Percentiles rank a stretch among this genome's conserved stretches.
Evolutionary conservation across 805 yeast species (phyloP).

Genomic region (Wickerhamiella occidentalis): DNA sequence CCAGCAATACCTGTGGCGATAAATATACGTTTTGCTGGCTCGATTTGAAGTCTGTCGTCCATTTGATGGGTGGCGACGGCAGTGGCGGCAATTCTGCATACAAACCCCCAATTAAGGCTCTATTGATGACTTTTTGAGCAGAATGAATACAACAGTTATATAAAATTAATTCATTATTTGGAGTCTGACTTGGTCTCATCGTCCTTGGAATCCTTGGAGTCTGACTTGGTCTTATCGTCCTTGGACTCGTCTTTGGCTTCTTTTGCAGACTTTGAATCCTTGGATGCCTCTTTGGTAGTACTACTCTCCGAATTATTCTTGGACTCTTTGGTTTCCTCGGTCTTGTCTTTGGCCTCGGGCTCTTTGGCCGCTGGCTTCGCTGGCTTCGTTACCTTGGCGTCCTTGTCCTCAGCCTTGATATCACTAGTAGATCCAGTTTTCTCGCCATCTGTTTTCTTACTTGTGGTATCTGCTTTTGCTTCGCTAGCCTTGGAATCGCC

Average conservation of each 20-base stretch:
- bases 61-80: conserved; percentile 1
- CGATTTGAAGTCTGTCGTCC: conserved; percentile 3
- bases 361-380: too few species aligned
- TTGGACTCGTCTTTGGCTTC: conserved; percentile 13
- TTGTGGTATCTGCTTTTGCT: not conserved
- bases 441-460: not conserved
- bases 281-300: not conserved
- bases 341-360: not conserved
- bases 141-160: too few species aligned
- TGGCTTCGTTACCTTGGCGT: not conserved
- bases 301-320: not conserved
- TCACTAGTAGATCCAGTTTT: too few species aligned
- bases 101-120: too few species aligned
- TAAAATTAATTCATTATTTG: too few species aligned
- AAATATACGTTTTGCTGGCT: not conserved
- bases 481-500: not conserved
- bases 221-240: conserved; percentile 4
- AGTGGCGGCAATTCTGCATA: too few species aligned
- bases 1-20: conserved; percentile 8
- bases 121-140: too few species aligned
- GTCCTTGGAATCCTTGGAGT: conserved; percentile 12
- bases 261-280: conserved; percentile 10
- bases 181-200: conserved; percentile 5
- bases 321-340: too few species aligned
- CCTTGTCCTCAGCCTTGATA: not conserved